phyloP scores from a whole-genome alignment of 495 filamentous ascomycete species.

The Xylaria longipes region DNA sequence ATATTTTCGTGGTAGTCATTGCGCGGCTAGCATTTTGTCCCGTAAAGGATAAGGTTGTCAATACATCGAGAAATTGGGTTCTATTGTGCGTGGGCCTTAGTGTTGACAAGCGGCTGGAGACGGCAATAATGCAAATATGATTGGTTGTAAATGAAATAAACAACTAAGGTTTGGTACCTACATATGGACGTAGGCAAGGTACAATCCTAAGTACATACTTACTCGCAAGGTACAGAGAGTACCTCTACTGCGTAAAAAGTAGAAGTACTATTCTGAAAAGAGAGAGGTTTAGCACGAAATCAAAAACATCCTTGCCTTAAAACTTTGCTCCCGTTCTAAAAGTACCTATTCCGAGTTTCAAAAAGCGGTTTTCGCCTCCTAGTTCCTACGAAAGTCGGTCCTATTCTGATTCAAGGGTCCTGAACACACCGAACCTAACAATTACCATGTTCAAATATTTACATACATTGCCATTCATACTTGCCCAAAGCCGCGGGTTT shows the following conservation, averaged over 20 bases:
- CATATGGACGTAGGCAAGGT: background rate
- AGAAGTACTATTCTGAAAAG: background rate
- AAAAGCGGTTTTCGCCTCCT: background rate
- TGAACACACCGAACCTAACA: background rate
- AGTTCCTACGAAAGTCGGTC: constrained; percentile 9
- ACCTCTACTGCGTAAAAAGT: background rate
- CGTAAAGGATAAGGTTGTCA: background rate
- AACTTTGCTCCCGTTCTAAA: background rate
- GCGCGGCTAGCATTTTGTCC: background rate
- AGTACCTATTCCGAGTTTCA: background rate
- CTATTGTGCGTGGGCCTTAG: background rate
- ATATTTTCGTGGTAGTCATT: background rate
- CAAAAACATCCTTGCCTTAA: background rate
- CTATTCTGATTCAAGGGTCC: constrained; percentile 4
- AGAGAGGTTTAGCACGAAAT: background rate
- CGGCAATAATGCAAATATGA: background rate
- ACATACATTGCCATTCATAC: background rate
- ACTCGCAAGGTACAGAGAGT: background rate
- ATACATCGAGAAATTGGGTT: background rate
- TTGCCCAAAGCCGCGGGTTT: background rate
- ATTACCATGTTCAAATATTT: background rate
- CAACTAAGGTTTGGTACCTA: background rate
- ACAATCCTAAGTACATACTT: background rate
- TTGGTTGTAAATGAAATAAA: background rate
- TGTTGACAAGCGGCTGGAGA: background rate